These are phyloP conservation scores for Moniliella sp. DNA, from an alignment of 1,284 basidiomycete genomes.

Conservation along the genomic window DNA sequence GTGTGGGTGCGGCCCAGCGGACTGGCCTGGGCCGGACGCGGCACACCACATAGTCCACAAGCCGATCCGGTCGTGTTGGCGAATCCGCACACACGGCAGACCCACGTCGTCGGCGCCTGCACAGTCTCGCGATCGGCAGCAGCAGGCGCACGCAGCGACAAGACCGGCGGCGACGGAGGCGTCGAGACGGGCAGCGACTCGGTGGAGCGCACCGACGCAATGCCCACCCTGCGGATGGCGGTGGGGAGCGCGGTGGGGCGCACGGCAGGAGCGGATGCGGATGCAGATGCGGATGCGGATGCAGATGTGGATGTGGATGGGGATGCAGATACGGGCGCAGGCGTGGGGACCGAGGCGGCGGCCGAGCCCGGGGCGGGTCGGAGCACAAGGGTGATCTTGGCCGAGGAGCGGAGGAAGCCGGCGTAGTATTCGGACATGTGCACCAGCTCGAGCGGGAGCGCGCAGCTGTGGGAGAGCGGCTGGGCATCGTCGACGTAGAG, in stretches of 20 bases:
- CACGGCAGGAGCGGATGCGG: too few species aligned
- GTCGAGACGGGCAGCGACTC: too few species aligned
- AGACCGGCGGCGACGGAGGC: too few species aligned
- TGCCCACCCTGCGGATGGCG: too few species aligned
- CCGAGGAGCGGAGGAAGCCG: conserved; percentile 67
- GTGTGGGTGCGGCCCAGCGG: conserved; percentile 1
- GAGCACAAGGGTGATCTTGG: conserved; percentile 61
- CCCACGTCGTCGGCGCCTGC: conserved; percentile 10
- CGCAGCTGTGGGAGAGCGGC: conserved; percentile 36
- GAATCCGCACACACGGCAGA: conserved; percentile 19
- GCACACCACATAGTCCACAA: conserved; percentile 17
- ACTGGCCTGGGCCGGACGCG: conserved; percentile 8
- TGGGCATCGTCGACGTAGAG: conserved; percentile 54
- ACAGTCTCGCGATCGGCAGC: conserved; percentile 6
- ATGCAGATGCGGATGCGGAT: too few species aligned
- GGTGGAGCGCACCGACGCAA: too few species aligned
- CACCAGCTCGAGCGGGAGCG: conserved; percentile 44
- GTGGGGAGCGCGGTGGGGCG: too few species aligned
- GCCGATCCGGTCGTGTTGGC: conserved; percentile 9
- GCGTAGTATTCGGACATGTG: conserved; percentile 68
- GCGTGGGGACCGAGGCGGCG: conserved; percentile 12
- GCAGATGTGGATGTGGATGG: background rate
- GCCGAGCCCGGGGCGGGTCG: conserved; percentile 9
- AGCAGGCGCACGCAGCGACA: too few species aligned
- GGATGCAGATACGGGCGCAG: conserved; percentile 6